Percentiles rank a stretch among this genome's conserved stretches.
These are phyloP conservation scores for Glycine tomentella DNA, from an alignment of 306 rosid species.

Conservation along the genomic window DNA sequence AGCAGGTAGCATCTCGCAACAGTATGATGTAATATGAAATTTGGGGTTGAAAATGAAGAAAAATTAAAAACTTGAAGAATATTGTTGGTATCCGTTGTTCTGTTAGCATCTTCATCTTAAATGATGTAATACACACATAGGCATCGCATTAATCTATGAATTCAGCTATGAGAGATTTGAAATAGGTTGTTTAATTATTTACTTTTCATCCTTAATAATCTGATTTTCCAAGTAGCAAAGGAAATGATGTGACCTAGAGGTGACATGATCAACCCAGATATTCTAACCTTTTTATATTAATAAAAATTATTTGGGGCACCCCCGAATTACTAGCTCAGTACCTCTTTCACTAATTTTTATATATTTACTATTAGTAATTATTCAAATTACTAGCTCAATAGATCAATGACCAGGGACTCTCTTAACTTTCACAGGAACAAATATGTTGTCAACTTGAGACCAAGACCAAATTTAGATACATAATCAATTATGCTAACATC, in stretches of 20 bases:
- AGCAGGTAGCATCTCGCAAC: slow-evolving; percentile 24
- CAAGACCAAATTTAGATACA: no score
- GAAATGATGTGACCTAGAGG: background rate
- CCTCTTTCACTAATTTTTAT: background rate
- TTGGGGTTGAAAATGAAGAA: slow-evolving; percentile 10
- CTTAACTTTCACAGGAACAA: background rate
- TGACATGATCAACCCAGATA: background rate
- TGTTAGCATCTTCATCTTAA: slow-evolving; percentile 37
- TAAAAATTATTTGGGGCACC: background rate
- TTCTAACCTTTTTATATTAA: background rate
- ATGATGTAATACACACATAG: background rate
- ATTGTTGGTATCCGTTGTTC: slow-evolving; percentile 6
- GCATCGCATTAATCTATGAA: slow-evolving; percentile 28
- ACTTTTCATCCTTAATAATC: background rate
- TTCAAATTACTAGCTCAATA: background rate
- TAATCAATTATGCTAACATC: no score
- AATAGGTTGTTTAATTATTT: background rate
- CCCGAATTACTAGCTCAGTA: background rate
- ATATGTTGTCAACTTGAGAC: no score
- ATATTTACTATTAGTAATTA: background rate
- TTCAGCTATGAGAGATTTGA: slow-evolving; percentile 9
- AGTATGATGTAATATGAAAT: slow-evolving; percentile 11
- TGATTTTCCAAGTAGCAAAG: background rate
- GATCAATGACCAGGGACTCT: background rate
- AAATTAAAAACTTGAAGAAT: background rate